A percentile compares a stretch with the other conserved stretches of the same genome.
Conservation (phyloP, 176 grass and related monocot species). For the Rhipidocladum racemiflorum region DNA sequence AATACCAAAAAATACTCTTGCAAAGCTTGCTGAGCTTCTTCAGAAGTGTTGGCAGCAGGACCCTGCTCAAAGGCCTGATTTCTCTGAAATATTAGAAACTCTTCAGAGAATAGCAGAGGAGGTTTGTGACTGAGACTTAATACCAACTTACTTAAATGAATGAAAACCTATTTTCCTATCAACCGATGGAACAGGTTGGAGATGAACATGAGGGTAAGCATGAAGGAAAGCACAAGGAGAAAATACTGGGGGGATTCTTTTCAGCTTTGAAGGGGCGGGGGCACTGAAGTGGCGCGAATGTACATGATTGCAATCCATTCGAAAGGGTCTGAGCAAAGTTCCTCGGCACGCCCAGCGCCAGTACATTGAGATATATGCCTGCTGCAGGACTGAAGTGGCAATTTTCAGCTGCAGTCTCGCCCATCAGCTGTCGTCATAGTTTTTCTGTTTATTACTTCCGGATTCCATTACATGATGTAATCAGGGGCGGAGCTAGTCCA, state of each 20-base stretch:
- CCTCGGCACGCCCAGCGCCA: neutral
- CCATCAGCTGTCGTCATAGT: neutral
- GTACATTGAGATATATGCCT: neutral
- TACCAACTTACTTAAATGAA: neutral
- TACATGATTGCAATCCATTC: neutral
- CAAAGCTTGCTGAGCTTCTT: conserved; percentile 73
- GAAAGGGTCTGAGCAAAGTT: conserved; percentile 10
- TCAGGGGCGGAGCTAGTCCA: too few species aligned
- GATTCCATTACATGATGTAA: conserved; percentile 19
- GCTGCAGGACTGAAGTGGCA: conserved; percentile 11
- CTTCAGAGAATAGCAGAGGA: conserved; percentile 64
- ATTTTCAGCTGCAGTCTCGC: neutral
- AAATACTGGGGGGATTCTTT: conserved; percentile 61
- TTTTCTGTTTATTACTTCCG: conserved; percentile 1
- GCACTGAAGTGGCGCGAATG: conserved; percentile 34
- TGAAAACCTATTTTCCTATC: neutral
- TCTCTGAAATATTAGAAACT: conserved; percentile 66
- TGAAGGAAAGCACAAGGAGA: conserved; percentile 63
- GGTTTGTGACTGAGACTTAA: conserved; percentile 38
- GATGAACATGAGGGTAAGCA: conserved; percentile 60
- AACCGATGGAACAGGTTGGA: conserved; percentile 46
- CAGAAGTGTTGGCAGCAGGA: conserved; percentile 87
- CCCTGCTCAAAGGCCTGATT: conserved; percentile 58
- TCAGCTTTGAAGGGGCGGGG: conserved; percentile 61
- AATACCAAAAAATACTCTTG: conserved; percentile 71